Evolutionary conservation across 352 stramenopile genomes (phyloP).

Genomic region (Globisporangium lucens): DNA sequence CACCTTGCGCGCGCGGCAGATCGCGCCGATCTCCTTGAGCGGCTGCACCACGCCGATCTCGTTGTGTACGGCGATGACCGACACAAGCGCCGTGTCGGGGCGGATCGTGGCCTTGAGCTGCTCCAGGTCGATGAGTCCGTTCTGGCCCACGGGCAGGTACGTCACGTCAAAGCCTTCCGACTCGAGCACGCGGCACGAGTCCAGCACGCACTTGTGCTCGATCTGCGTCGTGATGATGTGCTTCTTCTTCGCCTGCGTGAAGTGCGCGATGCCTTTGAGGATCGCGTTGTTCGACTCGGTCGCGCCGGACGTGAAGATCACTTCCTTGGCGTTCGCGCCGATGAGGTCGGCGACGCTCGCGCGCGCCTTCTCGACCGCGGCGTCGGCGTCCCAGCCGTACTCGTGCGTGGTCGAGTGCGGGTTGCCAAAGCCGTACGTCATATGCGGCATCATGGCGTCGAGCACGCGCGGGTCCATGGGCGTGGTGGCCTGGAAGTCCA

Average conservation of each 20-base stretch:
- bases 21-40: conserved; percentile 95
- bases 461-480: conserved; percentile 98
- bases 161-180: conserved; percentile 97
- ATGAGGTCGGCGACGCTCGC: conserved; percentile 92
- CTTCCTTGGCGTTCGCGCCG: conserved; percentile 95
- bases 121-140: conserved; percentile 95
- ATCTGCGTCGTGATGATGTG: conserved; percentile 99
- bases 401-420: conserved; percentile 98
- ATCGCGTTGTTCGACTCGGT: conserved; percentile 99
- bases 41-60: conserved; percentile 99
- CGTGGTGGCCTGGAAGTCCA: conserved; percentile 97
- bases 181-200: conserved; percentile 97
- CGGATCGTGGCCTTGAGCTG: conserved; percentile 93
- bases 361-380: conserved; percentile 90
- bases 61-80: conserved; percentile 99
- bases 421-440: conserved; percentile 97
- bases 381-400: conserved; percentile 98
- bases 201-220: conserved; percentile 97
- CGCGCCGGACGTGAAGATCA: conserved; percentile 99
- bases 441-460: conserved; percentile 98
- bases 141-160: conserved; percentile 92
- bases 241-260: conserved; percentile 95
- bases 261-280: conserved; percentile 97
- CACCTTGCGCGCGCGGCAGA: conserved; percentile 91
- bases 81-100: conserved; percentile 95